Conservation (phyloP, 768 basidiomycete species). For the Psilocybe cubensis region DNA sequence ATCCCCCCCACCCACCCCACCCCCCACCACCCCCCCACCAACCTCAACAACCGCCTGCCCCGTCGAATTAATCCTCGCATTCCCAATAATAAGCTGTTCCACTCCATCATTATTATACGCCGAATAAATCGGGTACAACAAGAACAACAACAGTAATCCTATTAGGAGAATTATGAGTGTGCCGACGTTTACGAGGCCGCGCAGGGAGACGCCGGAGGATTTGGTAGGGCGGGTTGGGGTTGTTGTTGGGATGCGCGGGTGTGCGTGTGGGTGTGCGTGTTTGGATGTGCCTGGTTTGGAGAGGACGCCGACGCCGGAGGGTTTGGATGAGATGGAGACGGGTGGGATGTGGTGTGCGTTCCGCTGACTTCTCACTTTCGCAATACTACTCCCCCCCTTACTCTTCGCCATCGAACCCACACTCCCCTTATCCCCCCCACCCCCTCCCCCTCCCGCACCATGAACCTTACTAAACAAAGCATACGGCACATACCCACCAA, state of each 20-base stretch:
- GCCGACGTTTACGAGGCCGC: slow-evolving; percentile 59
- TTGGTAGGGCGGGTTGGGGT: not conserved
- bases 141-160: slow-evolving; percentile 69
- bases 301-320: too few relatives aligned
- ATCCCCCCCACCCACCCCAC: too few relatives aligned
- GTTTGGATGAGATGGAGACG: too few relatives aligned
- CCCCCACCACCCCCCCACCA: not conserved
- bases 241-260: not conserved
- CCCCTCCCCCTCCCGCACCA: not conserved
- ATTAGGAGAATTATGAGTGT: slow-evolving; percentile 62
- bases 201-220: slow-evolving; percentile 23
- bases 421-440: not conserved
- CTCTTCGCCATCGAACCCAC: not conserved
- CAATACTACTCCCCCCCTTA: not conserved
- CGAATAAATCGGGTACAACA: slow-evolving; percentile 70
- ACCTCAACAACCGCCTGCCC: slow-evolving; percentile 53
- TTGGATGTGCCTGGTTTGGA: too few relatives aligned
- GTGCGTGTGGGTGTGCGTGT: too few relatives aligned
- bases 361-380: not conserved
- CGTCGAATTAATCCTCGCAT: slow-evolving; percentile 63
- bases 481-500: slow-evolving; percentile 8
- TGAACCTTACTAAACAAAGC: too few relatives aligned
- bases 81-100: slow-evolving; percentile 52
- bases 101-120: slow-evolving; percentile 42
- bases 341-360: too few relatives aligned